These are phyloP conservation scores for Neocatenulostroma microsporum DNA, from an alignment of 2,329 filamentous ascomycete species.

Conservation along the genomic window DNA sequence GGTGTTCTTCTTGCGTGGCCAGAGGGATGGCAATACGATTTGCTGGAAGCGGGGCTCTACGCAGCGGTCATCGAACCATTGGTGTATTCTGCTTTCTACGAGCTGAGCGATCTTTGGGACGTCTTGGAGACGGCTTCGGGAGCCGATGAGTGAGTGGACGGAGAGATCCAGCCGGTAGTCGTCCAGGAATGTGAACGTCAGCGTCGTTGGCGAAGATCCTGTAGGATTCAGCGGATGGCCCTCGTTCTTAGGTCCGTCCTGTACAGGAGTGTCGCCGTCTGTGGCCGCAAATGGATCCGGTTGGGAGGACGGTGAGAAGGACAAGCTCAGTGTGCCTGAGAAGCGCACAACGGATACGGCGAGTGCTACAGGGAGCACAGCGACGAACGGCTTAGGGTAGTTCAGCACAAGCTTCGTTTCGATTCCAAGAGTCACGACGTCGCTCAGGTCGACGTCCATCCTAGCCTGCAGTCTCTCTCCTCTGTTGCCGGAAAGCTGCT, in stretches of 20 bases:
- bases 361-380: constrained; percentile 83
- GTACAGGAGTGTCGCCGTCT: constrained; percentile 19
- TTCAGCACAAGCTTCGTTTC: constrained; percentile 93
- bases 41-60: constrained; percentile 84
- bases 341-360: constrained; percentile 89
- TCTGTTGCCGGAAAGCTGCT: constrained; percentile 35
- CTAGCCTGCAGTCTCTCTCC: constrained; percentile 77
- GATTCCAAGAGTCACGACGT: constrained; percentile 88
- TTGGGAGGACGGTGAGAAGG: constrained; percentile 67
- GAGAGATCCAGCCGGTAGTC: constrained; percentile 80
- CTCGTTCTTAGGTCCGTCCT: constrained; percentile 21
- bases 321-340: constrained; percentile 87
- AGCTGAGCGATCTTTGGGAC: constrained; percentile 83
- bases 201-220: constrained; percentile 54
- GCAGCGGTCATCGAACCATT: constrained; percentile 80
- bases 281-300: constrained; percentile 29
- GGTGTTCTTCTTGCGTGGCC: constrained; percentile 79
- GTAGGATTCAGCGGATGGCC: constrained; percentile 37
- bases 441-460: constrained; percentile 94
- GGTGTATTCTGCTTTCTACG: constrained; percentile 69
- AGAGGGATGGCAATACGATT: constrained; percentile 72
- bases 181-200: constrained; percentile 89
- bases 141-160: constrained; percentile 70
- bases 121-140: constrained; percentile 71
- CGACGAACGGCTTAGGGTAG: constrained; percentile 82